These are phyloP conservation scores for Clarireedia hainanense DNA, from an alignment of 2,329 filamentous ascomycete species.

Conservation along the genomic window DNA sequence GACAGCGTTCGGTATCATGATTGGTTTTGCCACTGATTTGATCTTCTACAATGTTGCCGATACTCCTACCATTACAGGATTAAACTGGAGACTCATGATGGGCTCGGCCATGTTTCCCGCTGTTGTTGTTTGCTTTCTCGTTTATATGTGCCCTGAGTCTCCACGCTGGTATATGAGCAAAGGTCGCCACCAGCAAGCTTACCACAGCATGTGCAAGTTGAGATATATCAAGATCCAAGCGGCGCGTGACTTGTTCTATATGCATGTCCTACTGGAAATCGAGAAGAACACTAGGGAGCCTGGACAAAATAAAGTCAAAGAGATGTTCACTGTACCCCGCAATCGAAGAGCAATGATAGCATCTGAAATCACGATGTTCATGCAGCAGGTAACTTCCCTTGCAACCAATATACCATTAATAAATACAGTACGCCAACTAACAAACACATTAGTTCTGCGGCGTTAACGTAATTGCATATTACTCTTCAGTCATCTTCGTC, in stretches of 20 bases:
- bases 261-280: slow-evolving; percentile 42
- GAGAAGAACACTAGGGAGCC: slow-evolving; percentile 34
- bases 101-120: slow-evolving; percentile 59
- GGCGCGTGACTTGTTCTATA: slow-evolving; percentile 55
- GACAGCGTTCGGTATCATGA: slow-evolving; percentile 46
- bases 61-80: slow-evolving; percentile 46
- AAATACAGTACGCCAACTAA: background rate
- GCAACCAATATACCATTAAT: background rate
- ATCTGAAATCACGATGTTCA: slow-evolving; percentile 58
- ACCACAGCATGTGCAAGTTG: slow-evolving; percentile 45
- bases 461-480: slow-evolving; percentile 59
- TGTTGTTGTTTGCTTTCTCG: slow-evolving; percentile 46
- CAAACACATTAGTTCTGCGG: slow-evolving; percentile 31
- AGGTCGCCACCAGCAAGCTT: slow-evolving; percentile 45
- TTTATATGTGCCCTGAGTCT: slow-evolving; percentile 57
- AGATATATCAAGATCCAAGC: slow-evolving; percentile 53
- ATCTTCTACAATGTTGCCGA: slow-evolving; percentile 52
- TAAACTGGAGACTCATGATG: slow-evolving; percentile 59
- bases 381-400: slow-evolving; percentile 31
- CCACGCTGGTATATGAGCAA: slow-evolving; percentile 62
- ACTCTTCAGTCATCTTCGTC: slow-evolving; percentile 57
- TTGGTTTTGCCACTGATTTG: background rate
- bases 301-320: slow-evolving; percentile 42
- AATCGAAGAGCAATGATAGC: slow-evolving; percentile 48
- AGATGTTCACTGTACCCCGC: slow-evolving; percentile 52